Base-by-base conservation (phyloP, 2,329 filamentous ascomycete species). In the Scytalidium sp. region DNA sequence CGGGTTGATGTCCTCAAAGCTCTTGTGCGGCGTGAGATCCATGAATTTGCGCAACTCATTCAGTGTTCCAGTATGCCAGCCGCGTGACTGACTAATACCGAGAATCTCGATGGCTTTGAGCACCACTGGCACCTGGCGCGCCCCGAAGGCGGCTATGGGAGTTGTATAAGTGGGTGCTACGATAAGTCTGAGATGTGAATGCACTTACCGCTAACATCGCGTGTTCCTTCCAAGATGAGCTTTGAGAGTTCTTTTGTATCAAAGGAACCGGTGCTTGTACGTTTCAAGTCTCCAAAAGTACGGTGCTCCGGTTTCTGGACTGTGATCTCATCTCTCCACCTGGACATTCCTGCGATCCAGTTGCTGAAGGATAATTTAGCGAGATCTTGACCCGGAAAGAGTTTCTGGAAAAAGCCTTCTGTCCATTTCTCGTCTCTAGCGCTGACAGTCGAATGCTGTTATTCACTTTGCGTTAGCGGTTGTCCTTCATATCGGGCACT, bases 11-110 rank as follows among this genome's bases (percentile, higher is more conserved):
- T 90, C 87, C 64, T 91, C 87, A 52, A 93, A 94, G 0, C 75
- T 85, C 19, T 84, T 81, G 61, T 93, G 85, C 0, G 81, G 78
- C 69, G 88, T 87, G 6, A 94, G 72, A 2, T 83, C 81, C 57
- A 93, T 92, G 70, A 90, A 87, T 64, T 87, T 86, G 46, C 89
- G 80, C 73, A 93, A 93, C 71, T 93, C 88, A 62, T 93, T 93
- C 52, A 94, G 73, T 0, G 47, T 39, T 0, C 84, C 84, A 7
- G 89, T 70, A 51, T 89, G 84, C 88, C 89, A 93, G 50, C 78
- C 77, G 40, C 89, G 78, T 2, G 85, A 81, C 51, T 90, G 87
- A 45, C 88, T 74, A 51, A 93, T 92, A 41, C 88, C 88, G 8
- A 93, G 73, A 32, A 92, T 85, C 65, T 92, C 88, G n/a, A 93